Base-by-base conservation (phyloP, 2,329 filamentous ascomycete species). In the Claviceps humidiphila region DNA sequence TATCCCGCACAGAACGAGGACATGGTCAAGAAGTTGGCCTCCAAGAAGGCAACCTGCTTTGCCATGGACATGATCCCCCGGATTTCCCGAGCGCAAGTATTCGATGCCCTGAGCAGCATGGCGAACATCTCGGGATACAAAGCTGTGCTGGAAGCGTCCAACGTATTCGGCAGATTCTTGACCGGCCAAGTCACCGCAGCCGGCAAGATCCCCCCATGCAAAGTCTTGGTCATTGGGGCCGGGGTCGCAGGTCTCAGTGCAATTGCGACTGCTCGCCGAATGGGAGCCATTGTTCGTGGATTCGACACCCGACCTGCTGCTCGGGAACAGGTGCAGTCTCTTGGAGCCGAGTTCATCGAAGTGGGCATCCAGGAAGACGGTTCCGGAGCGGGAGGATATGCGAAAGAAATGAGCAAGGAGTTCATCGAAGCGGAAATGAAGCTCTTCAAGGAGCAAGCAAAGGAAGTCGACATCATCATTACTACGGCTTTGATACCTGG, bases 81-180 rank as follows among this genome's bases (percentile, higher is more conserved):
- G 42, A 95, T 95, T 59, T 94, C 89, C 1, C 80, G 89, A 47
- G 89, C 89, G 1, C 89, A 95, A 64, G 82, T 87, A 0, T 95
- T 94, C 60, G 89, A 95, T 68, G 89, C 88, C 0, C 74, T 95
- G 52, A 89, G 87, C 66, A 93, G 87, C 9, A 95, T 95, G 89
- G 89, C 89, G 55, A 95, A 95, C 60, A 95, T 95, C 69, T 87
- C 89, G 22, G 89, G 89, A 0, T 95, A 95, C 71, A 95, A 94
- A 68, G 89, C 89, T 42, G 87, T 95, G 1, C 72, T 95, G 44
- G 89, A 95, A 66, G 89, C 89, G 1, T 90, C 87, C 14, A 95
- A 95, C 67, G 82, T 85, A 57, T 95, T 94, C 67, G 89, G 89
- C 50, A 81, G 89, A 46, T 95, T 94, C 63, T 69, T 95, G 58